A percentile compares a stretch with the other conserved stretches of the same genome.
Conservation (phyloP, 495 filamentous ascomycete genomes). For the Rhypophila decipiens region DNA sequence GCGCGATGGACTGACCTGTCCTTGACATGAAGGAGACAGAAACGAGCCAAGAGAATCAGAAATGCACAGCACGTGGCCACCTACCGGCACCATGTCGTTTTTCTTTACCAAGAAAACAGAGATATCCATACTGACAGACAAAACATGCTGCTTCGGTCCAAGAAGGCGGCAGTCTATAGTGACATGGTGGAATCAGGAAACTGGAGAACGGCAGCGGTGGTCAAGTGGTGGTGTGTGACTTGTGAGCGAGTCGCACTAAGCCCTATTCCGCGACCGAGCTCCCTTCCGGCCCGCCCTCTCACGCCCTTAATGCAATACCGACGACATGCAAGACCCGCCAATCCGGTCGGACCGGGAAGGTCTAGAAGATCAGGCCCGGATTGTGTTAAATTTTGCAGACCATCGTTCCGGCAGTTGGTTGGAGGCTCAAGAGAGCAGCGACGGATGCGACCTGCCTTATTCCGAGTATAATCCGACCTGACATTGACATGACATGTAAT, state of each 20-base stretch:
- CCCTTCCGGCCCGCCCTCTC: background rate
- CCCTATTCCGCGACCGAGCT: slow-evolving; percentile 17
- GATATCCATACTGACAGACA: no score
- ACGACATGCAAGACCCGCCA: slow-evolving; percentile 1
- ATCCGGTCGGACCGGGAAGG: background rate
- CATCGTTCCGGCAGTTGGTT: background rate
- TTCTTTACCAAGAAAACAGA: background rate
- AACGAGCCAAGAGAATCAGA: background rate
- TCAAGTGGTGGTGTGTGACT: no score
- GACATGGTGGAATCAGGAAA: background rate
- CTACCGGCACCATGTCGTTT: no score
- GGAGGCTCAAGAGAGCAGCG: background rate
- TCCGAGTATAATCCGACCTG: background rate
- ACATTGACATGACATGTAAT: no score
- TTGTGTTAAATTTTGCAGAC: no score
- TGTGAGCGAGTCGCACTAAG: no score
- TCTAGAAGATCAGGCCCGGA: no score
- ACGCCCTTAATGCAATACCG: background rate
- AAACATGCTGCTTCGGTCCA: no score
- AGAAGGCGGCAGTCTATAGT: no score
- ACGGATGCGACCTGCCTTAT: slow-evolving; percentile 8
- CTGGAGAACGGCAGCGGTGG: background rate
- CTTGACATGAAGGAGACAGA: no score
- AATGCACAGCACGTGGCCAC: background rate
- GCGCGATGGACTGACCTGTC: background rate